Conservation (phyloP, 2,329 filamentous ascomycete genomes). For the Alternaria incomplexa region DNA sequence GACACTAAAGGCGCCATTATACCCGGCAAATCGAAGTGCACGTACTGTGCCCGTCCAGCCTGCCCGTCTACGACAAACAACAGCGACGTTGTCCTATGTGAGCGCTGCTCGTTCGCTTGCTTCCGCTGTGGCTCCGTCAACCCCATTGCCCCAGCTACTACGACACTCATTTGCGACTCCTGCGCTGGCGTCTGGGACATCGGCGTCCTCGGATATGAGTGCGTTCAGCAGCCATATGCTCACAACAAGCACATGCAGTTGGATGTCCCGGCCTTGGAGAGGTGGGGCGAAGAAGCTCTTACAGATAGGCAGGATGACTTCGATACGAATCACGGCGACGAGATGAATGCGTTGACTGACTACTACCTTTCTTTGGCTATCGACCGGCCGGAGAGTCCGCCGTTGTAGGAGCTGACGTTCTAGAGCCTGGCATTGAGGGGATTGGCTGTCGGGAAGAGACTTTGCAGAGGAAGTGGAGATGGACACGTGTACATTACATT, state of each 20-base stretch:
- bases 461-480: neutral
- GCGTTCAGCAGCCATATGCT: constrained; percentile 19
- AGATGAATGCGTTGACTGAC: constrained; percentile 45
- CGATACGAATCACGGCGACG: constrained; percentile 37
- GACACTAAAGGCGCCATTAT: constrained; percentile 8
- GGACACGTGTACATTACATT: neutral
- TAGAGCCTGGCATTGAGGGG: neutral
- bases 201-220: constrained; percentile 50
- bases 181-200: constrained; percentile 47
- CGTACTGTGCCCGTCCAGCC: constrained; percentile 41
- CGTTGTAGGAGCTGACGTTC: constrained; percentile 8
- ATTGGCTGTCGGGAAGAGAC: neutral
- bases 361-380: constrained; percentile 38
- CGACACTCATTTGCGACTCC: constrained; percentile 32
- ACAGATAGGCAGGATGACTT: constrained; percentile 12
- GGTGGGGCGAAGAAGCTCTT: constrained; percentile 16
- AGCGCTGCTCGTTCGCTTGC: constrained; percentile 52
- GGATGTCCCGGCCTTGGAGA: constrained; percentile 22
- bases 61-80: constrained; percentile 17
- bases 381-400: constrained; percentile 32
- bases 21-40: constrained; percentile 43
- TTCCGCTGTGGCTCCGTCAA: constrained; percentile 46
- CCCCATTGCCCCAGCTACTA: constrained; percentile 19
- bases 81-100: constrained; percentile 38
- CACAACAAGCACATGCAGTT: neutral